Evolutionary conservation across 2,329 filamentous ascomycete species (phyloP), one percentile per base, ranked within the genome.

Genomic region (Pestalotiopsis sp.): DNA sequence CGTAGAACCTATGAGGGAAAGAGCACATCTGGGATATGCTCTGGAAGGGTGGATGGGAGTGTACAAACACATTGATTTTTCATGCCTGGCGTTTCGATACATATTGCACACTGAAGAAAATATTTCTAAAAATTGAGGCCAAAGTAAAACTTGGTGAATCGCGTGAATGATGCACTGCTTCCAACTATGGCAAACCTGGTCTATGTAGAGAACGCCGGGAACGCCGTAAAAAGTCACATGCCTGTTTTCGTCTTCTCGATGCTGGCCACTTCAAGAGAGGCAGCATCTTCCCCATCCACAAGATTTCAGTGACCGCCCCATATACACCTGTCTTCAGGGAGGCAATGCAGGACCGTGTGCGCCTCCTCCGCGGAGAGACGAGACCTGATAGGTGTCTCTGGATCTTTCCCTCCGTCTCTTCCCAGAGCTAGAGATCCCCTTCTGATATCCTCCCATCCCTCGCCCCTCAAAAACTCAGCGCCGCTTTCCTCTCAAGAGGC

Each of bases 51-150:
- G 20, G 61, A 27, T 12, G 61, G 31, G 41, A 20, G 20, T 64
- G 61, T 45, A 64, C 36, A 64, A 49, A 49, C 39, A 52, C 17
- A 49, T 49, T 11, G 20, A 36, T 36, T 27, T 64, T 52, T 64
- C 14, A 31, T 52, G 39, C 20, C 17, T 17, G 61, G 61, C 61
- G 61, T 64, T 62, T 64, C 59, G 14, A 64, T 64, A 49, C 39
- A 64, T 25, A 64, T 45, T 45, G 17, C 45, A 25, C 9, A 12
- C 23, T 62, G 27, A 39, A 23, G 25, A 27, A n/a, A 20, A 6
- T 7, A n/a, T 52, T 20, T 52, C 6, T 3, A 6, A 5, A n/a
- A n/a, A 20, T 9, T 20, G 45, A n/a, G 6, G 41, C 13, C n/a
- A n/a, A 52, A n/a, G n/a, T 20, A 23, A 12, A 1, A 52, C 17